Evolutionary conservation across 441 rosid species (phyloP), one percentile per base, ranked within the genome.

Genomic region (Omphalea diandra): DNA sequence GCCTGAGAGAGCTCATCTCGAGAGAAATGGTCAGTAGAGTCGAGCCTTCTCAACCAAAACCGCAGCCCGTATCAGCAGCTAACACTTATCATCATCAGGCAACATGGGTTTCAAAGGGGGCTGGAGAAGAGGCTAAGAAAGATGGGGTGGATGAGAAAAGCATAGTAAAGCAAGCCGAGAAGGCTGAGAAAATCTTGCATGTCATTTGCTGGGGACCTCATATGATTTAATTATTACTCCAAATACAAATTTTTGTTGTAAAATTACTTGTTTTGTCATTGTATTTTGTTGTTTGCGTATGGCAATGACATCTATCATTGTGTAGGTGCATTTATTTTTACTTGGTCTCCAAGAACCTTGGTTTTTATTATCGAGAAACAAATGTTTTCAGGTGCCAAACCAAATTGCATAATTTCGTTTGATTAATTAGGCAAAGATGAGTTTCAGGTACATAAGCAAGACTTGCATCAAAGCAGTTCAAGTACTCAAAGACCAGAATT

Each of bases 401-500:
- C 49, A 12, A 44, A 12, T 44, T 44, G 4, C 15, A 12, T 3
- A 44, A n/a, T 44, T 41, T 44, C 4, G 2, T 44, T 14, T 14
- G 49, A 3, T 10, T 36, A 1, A 36, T n/a, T n/a, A 36, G 9
- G 9, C 9, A 5, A 36, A 36, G n/a, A 64, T 18, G 56, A 18
- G 29, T 31, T 50, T n/a, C 11, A 27, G 68, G 9, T 32, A 65
- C 71, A 38, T 52, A 15, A 56, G 71, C 75, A 68, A 55, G 60
- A 65, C 50, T 6, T 64, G 59, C 31, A 2, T 40, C 33, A 73
- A 75, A 63, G 63, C 75, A 17, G 66, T 63, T 5, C 78, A 73
- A 63, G 65, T 26, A 18, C 43, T 64, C 0, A 60, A 72, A 61
- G 77, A 77, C 40, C 73, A 62, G 66, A 71, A 60, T 70, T 53